Conservation (phyloP, 352 stramenopile species). For the Globisporangium orthogonon region DNA sequence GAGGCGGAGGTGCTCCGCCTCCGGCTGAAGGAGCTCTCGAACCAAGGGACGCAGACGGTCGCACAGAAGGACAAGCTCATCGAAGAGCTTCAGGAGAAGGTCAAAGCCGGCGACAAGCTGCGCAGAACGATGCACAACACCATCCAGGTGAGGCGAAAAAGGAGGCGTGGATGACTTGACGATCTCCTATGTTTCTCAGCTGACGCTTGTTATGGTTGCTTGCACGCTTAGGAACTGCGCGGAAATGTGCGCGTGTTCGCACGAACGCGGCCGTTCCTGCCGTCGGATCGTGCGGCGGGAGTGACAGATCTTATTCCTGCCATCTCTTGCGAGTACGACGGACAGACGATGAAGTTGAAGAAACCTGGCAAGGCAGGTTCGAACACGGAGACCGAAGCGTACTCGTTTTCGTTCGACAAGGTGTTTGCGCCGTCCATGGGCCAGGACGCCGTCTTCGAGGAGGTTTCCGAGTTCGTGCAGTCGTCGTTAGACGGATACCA, state of each 20-base stretch:
- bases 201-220: too few relatives aligned
- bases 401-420: conserved; percentile 94
- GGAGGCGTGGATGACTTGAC: too few relatives aligned
- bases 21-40: conserved; percentile 58
- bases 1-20: conserved; percentile 67
- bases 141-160: conserved; percentile 68
- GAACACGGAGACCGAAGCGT: conserved; percentile 33
- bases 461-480: conserved; percentile 97
- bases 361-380: conserved; percentile 33
- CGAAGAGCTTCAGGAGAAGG: conserved; percentile 60
- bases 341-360: conserved; percentile 56
- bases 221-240: conserved; percentile 88
- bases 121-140: conserved; percentile 97
- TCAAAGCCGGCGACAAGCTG: conserved; percentile 74
- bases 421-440: conserved; percentile 91
- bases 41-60: conserved; percentile 52
- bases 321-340: conserved; percentile 67
- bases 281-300: conserved; percentile 57
- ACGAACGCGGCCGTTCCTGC: conserved; percentile 88
- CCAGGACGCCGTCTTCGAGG: conserved; percentile 95
- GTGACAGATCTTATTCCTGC: conserved; percentile 24
- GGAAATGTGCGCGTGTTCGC: conserved; percentile 98
- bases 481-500: conserved; percentile 96
- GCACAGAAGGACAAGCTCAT: conserved; percentile 68
- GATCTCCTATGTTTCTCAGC: too few relatives aligned